Conservation (phyloP, 179 eudicot genomes). For the Silene coronaria region DNA sequence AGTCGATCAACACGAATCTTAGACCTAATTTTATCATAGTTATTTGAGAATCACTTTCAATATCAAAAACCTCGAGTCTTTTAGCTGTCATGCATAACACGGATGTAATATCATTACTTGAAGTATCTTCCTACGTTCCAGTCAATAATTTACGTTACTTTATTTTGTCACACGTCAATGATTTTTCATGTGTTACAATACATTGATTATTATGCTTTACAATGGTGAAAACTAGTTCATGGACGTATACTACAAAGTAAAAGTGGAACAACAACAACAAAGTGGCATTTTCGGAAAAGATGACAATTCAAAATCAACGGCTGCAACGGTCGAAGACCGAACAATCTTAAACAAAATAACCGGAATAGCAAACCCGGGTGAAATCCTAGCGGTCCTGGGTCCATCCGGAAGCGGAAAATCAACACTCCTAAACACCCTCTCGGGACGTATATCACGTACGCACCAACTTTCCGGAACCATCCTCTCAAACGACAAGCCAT, state of each 20-base stretch:
- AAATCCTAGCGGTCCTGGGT: slow-evolving; percentile 70
- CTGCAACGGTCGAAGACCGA: slow-evolving; percentile 32
- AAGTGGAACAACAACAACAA: slow-evolving; percentile 31
- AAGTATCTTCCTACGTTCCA: no score
- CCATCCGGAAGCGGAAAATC: slow-evolving; percentile 96
- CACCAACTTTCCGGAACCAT: slow-evolving; percentile 52
- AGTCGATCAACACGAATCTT: background rate
- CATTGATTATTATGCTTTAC: background rate
- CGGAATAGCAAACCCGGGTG: slow-evolving; percentile 69
- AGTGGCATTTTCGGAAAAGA: slow-evolving; percentile 25
- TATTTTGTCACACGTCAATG: no score
- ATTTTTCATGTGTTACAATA: background rate
- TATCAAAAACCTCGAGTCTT: background rate
- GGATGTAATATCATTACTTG: background rate
- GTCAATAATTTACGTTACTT: no score
- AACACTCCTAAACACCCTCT: slow-evolving; percentile 61
- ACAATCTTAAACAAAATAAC: slow-evolving; percentile 58
- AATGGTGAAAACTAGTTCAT: slow-evolving; percentile 42
- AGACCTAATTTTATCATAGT: background rate
- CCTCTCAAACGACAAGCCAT: slow-evolving; percentile 46
- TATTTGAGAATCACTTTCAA: background rate
- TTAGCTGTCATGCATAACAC: background rate
- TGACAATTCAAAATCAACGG: slow-evolving; percentile 6
- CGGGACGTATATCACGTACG: slow-evolving; percentile 63
- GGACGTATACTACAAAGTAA: slow-evolving; percentile 56